Base-by-base conservation (phyloP, 2,329 filamentous ascomycete species). In the Dactylellina parvicollis region DNA sequence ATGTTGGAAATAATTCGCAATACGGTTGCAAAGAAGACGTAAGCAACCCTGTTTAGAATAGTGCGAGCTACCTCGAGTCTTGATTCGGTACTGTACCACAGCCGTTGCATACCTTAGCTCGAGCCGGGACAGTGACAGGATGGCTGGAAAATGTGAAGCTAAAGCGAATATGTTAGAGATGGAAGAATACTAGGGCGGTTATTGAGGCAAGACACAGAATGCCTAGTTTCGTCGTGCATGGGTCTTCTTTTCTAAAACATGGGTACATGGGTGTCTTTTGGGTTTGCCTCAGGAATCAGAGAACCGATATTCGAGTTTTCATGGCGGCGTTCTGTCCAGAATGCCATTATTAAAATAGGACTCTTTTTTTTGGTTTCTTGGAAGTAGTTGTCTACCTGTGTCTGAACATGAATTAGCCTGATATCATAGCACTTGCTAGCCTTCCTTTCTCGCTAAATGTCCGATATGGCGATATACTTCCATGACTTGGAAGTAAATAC, bases 21-120 rank as follows among this genome's bases (percentile, higher is more conserved):
- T 67, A 50, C 47, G 44, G 64, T 60, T 69, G 54, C 54, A 69
- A 18, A 59, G 46, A 61, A 61, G 64, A 69, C 64, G 64, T 69
- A 69, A 69, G 64, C 54, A 55, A 69, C 55, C 55, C 36, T 55
- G 46, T 61, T 65, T 57, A 14, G 38, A 46, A 46, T 59, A 46
- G 24, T 24, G 10, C 14, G 7, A 14, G 12, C 14, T n/a, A 9
- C 10, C 40, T 54, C 44, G 57, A 55, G 40, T 18, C n/a, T 46
- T 46, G 14, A 18, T 56, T 55, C 30, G 24, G 22, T 38, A 52
- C 52, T 66, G 61, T 42, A 66, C 55, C 42, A 32, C 49, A 32
- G 52, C 64, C 64, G 64, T 61, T 69, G 38, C 30, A 26, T 16
- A 16, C 55, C 55, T 47, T 60, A 16, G 64, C 26, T 57, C 22